Base-by-base conservation (phyloP, 805 yeast genomes). In the Metschnikowia lunata region DNA sequence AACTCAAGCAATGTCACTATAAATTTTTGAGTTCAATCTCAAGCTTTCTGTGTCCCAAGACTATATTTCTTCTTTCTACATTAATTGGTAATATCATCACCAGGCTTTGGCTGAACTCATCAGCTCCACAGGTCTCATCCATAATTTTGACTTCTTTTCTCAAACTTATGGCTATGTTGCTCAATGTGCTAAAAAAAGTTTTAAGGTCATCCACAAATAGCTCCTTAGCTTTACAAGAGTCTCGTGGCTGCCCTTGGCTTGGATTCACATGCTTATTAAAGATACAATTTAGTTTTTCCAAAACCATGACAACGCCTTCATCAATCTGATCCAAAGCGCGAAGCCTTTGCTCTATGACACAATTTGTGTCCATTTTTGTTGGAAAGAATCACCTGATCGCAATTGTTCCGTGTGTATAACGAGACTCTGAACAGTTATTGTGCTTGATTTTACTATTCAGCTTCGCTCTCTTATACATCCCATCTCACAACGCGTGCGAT, bases 61-160 rank as follows among this genome's bases (percentile, higher is more conserved):
- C 74, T 6, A 86, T 78, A 30, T 88, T 87, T 64, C 83, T 83
- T 50, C 82, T 82, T 40, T 82, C 84, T 23, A 85, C 77, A 34
- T 75, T 72, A 3, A 85, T 74, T 1, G 95, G 93, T 26, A 85
- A 67, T 33, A 85, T 75, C 66, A 76, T 76, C 15, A 76, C 56
- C 29, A 57, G 58, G 39, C 74, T 75, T 14, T 71, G 69, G 44
- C 72, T 71, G 40, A 69, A 65, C 31, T 71, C 70, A 47, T 61
- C 66, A 6, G 72, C 74, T 9, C 79, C 81, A 30, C 72, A 74
- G 54, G 75, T 75, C 36, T 76, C 79, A 61, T 85, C 89, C 62
- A 85, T 67, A 11, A 75, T 55, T 56, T 79, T 78, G 36, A 86
- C 79, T 54, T 86, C 95, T 38, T 75, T 72, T n/a, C 89, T 69